Base-by-base conservation (phyloP, 2,329 filamentous ascomycete species). In the Talaromyces marneffei region DNA sequence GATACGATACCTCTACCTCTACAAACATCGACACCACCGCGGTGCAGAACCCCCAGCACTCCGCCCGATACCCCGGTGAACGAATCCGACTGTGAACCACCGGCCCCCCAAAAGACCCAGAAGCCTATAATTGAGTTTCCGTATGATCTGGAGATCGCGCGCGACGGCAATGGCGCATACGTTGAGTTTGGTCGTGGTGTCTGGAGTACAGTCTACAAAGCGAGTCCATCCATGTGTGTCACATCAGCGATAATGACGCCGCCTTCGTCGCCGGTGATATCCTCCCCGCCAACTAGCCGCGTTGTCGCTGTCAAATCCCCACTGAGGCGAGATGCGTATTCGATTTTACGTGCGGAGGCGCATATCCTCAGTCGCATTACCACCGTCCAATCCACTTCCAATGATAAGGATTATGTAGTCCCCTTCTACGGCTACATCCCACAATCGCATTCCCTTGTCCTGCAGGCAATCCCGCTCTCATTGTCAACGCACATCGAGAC, bases 141-240 rank as follows among this genome's bases (percentile, higher is more conserved):
- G 2, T 70, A 72, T 12, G 70, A 72, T n/a, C 56, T 77, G 10
- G 70, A 77, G 54, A 65, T 73, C 18, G 69, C 68, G 20, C 62
- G 44, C 6, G 64, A 60, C 53, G 14, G 7, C 8, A 71, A 72
- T 57, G 72, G 71, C 16, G 66, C 66, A 14, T 69, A 66, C 7
- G 56, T 75, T 18, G 72, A 78, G 58, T 79, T 76, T 57, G 79
- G 79, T 25, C 72, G 71, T 39, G 79, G 79, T 25, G 77, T 72
- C 18, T 81, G 79, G 78, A 80, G 79, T 63, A 74, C 72, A 18
- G 79, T 81, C 18, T 79, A 77, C 67, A 76, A 75, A 63, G 79
- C 77, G 10, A 69, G 64, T 4, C 69, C 71, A 12, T 67, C 56
- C 20, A 63, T 62, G 18, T 35, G 65, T 29, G n/a, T n/a, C n/a